phyloP scores from a whole-genome alignment of 352 stramenopile genomes.

The Pythium vanterpoolii region DNA sequence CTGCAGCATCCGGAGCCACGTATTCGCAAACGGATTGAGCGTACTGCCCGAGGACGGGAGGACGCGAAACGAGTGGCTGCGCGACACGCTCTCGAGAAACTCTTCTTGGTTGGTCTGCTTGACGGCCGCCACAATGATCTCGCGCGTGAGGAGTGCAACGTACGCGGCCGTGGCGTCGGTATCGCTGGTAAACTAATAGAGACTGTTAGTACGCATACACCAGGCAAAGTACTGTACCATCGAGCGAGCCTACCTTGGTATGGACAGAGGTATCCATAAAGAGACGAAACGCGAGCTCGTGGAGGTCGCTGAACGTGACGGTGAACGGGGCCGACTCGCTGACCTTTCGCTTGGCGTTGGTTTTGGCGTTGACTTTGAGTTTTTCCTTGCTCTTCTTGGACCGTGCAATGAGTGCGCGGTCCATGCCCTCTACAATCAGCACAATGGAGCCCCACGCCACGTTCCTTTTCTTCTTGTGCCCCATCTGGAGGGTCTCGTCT shows the following conservation, averaged over 20 bases:
- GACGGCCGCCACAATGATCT: slow-evolving; percentile 42
- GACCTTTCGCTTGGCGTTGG: background rate
- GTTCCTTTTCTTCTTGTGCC: slow-evolving; percentile 19
- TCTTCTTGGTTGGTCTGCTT: slow-evolving; percentile 44
- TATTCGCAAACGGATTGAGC: slow-evolving; percentile 45
- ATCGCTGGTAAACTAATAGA: slow-evolving; percentile 48
- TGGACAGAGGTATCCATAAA: slow-evolving; percentile 59
- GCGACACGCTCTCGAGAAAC: slow-evolving; percentile 51
- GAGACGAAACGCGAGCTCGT: slow-evolving; percentile 60
- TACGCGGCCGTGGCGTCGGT: slow-evolving; percentile 49
- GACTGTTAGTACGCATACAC: background rate
- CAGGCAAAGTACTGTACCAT: background rate
- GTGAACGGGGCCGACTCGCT: background rate
- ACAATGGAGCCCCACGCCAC: slow-evolving; percentile 24
- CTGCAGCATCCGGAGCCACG: slow-evolving; percentile 79
- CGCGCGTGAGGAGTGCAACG: slow-evolving; percentile 49
- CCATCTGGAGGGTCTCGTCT: slow-evolving; percentile 6
- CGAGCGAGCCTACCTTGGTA: slow-evolving; percentile 34
- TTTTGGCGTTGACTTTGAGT: slow-evolving; percentile 12
- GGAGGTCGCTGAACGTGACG: slow-evolving; percentile 52
- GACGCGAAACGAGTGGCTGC: slow-evolving; percentile 61
- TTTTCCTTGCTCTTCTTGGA: slow-evolving; percentile 49
- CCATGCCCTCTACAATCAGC: slow-evolving; percentile 60
- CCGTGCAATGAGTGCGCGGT: slow-evolving; percentile 41
- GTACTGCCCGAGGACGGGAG: slow-evolving; percentile 33